Evolutionary conservation across 1,284 basidiomycete species (phyloP), one percentile per base, ranked within the genome.

Genomic region (Trichosporon asahii): DNA sequence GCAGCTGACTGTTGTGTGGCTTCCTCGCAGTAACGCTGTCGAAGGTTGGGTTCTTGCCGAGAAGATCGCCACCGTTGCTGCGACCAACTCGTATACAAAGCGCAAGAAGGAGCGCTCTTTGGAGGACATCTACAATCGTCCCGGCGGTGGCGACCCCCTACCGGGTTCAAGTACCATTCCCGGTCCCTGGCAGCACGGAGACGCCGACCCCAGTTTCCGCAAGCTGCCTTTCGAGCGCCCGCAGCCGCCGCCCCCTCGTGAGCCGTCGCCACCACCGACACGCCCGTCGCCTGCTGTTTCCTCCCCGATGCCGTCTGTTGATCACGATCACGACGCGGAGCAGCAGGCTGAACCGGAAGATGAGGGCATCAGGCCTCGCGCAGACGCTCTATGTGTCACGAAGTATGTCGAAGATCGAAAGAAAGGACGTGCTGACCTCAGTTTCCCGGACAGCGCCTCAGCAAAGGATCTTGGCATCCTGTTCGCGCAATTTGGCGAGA

Each of bases 391-490:
- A 2, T 82, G 80, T 61, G 80, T 83, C 7, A 81, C 81, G 6
- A 68, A 78, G 81, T 82, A 64, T 70, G 81, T 73, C 18, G 15
- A 15, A 27, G 1, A n/a, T n/a, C n/a, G n/a, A n/a, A n/a, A n/a
- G n/a, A n/a, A n/a, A n/a, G n/a, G n/a, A n/a, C n/a, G 3, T 15
- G 37, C 68, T 70, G 25, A 68, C 66, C 14, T 11, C 64, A 84
- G 82, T 53, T 83, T 84, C 69, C 82, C 82, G 2, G 76, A 77
- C 8, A 68, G 73, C 1, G 78, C 76, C 2, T 77, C 79, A 3
- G 80, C 82, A 0, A 79, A 79, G 69, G 82, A 84, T 65, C 70
- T 84, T 2, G 82, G 81, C 7, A 81, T 83, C 12, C 68, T 84
- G 6, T 83, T 84, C 64, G 80, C 80, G 0, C 80, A 83, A 66